Evolutionary conservation across 495 filamentous ascomycete genomes (phyloP).

Genomic region (Lentithecium fluviatile): DNA sequence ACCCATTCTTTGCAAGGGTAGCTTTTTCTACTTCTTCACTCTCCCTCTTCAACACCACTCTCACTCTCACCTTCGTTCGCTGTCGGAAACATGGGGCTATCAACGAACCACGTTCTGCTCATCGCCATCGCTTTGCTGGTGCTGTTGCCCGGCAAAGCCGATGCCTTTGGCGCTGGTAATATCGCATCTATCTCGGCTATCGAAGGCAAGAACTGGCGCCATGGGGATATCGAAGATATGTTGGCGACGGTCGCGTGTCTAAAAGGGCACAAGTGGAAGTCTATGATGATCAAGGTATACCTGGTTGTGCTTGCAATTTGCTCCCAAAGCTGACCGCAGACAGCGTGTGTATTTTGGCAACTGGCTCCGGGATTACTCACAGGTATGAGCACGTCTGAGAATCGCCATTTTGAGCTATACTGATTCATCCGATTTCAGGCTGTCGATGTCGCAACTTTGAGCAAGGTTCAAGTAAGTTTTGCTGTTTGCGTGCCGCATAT

Average conservation of each 20-base stretch:
- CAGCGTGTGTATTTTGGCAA: constrained; percentile 83
- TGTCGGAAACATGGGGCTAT: constrained; percentile 21
- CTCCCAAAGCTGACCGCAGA: constrained; percentile 6
- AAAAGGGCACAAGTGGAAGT: constrained; percentile 91
- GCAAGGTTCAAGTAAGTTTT: constrained; percentile 63
- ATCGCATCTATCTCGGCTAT: constrained; percentile 91
- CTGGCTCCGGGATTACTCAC: constrained; percentile 51
- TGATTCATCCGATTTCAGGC: constrained; percentile 60
- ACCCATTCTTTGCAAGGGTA: not conserved
- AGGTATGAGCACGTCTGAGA: constrained; percentile 12
- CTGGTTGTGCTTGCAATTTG: no score
- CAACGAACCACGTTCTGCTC: constrained; percentile 34
- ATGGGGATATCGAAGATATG: constrained; percentile 91
- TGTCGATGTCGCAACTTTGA: constrained; percentile 87
- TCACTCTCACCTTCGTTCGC: not conserved
- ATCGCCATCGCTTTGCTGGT: constrained; percentile 47
- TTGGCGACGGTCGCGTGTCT: constrained; percentile 86
- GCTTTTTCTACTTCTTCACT: not conserved
- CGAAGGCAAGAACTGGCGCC: constrained; percentile 93
- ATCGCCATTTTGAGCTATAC: not conserved
- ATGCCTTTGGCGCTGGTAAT: constrained; percentile 93
- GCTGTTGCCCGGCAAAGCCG: constrained; percentile 60
- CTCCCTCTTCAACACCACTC: constrained; percentile 3
- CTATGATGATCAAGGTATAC: constrained; percentile 68
- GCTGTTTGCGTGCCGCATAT: not conserved